Evolutionary conservation across 225 moss, liverwort and hornwort species (phyloP), one percentile per base, ranked within the genome.

Genomic region (Polytrichum formosum): DNA sequence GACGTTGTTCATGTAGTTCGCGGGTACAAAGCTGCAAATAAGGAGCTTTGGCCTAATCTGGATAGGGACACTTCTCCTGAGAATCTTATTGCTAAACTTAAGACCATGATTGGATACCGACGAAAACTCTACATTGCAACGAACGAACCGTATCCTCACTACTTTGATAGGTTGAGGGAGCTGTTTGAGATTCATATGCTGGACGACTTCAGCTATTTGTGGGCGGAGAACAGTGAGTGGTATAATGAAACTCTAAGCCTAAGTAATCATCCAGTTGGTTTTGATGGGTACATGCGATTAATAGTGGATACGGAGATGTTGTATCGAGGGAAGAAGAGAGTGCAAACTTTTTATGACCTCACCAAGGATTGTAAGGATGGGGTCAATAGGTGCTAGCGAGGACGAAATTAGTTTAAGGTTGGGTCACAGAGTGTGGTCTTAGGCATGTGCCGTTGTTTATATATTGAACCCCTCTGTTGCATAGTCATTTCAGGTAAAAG

Each of bases 341-440:
- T 96, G 65, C 93, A 96, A 65, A 96, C 95, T 0, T 96, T 96
- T 78, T 87, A 90, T 70, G 93, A 96, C 53, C 88, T 96, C 4
- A 91, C 95, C 1, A 79, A 80, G 67, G 93, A 96, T 75, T 96
- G 95, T 79, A 96, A 91, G 74, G 75, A 82, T 56, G 95, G 95
- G 17, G 54, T 85, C 28, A 75, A 73, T 16, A 86, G 80, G 63
- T 83, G 86, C 79, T 82, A 70, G 74, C 26, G 1, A 33, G 20
- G 46, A 7, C 18, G 13, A 18, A 37, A 55, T 21, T 5, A 65
- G n/a, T 35, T 27, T 26, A 5, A 63, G 62, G 26, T 63, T 23
- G 62, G 46, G 46, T 46, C 46, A 63, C 62, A 63, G 62, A 16
- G 62, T 26, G 62, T 63, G 62, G 62, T 28, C 62, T 63, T 26